Percentiles rank a stretch among this genome's conserved stretches.
These are phyloP conservation scores for Closterium sp. DNA, from an alignment of 139 green algal genomes.

Conservation along the genomic window DNA sequence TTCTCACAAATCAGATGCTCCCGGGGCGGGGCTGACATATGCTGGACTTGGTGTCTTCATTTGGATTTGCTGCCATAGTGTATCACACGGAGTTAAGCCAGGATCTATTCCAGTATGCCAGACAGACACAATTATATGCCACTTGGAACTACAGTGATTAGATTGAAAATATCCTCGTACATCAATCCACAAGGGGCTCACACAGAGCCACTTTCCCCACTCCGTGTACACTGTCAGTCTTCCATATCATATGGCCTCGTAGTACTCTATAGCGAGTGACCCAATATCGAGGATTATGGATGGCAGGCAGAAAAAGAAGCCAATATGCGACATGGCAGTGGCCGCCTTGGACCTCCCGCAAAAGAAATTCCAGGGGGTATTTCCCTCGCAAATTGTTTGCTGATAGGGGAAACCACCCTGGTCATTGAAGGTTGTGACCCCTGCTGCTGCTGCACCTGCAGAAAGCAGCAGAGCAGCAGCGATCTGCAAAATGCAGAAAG, in stretches of 20 bases:
- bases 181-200: no score
- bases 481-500: background rate
- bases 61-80: no score
- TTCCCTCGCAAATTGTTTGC: conserved; percentile 15
- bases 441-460: conserved; percentile 12
- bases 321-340: background rate
- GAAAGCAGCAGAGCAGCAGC: background rate
- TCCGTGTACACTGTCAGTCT: no score
- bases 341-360: background rate
- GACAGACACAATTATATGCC: no score
- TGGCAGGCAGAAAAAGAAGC: conserved; percentile 20
- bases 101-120: no score
- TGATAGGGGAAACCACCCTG: conserved; percentile 3
- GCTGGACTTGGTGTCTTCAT: no score
- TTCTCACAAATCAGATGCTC: no score
- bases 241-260: background rate
- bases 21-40: no score
- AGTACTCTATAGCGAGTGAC: background rate
- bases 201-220: no score
- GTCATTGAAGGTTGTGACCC: conserved; percentile 23
- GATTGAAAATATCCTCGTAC: no score
- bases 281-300: conserved; percentile 16
- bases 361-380: conserved; percentile 12
- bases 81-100: no score
- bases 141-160: no score